These are phyloP conservation scores for Fusarium cyanostomum DNA, from an alignment of 2,329 filamentous ascomycete genomes.

Conservation along the genomic window DNA sequence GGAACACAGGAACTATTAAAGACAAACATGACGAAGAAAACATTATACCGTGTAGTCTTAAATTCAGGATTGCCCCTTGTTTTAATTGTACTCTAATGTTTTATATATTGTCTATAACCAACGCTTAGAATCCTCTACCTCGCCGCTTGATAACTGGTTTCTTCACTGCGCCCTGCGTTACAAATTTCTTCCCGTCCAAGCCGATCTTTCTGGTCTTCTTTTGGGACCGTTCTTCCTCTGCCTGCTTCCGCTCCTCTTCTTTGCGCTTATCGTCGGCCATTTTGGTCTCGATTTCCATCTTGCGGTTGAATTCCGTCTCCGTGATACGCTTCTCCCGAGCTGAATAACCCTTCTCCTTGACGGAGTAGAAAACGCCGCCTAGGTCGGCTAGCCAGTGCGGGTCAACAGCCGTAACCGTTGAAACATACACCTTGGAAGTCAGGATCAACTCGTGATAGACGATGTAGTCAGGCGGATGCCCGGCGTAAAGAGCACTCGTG, in stretches of 20 bases:
- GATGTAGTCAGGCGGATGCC: slow-evolving; percentile 95
- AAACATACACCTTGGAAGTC: slow-evolving; percentile 98
- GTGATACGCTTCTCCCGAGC: slow-evolving; percentile 85
- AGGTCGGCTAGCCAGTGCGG: slow-evolving; percentile 97
- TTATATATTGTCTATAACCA: not conserved
- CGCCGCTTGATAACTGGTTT: slow-evolving; percentile 67
- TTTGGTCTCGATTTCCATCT: slow-evolving; percentile 91
- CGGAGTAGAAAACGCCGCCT: slow-evolving; percentile 94
- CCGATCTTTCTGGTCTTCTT: slow-evolving; percentile 53
- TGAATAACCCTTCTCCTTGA: slow-evolving; percentile 98
- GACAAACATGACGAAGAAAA: too few relatives aligned
- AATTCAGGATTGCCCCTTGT: slow-evolving; percentile 5
- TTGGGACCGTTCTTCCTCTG: slow-evolving; percentile 57
- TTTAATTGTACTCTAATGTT: not conserved
- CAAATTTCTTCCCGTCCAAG: slow-evolving; percentile 62
- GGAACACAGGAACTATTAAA: too few relatives aligned
- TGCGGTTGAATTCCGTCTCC: slow-evolving; percentile 90
- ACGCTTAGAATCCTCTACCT: slow-evolving; percentile 60
- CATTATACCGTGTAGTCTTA: not conserved
- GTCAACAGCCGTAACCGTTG: slow-evolving; percentile 93
- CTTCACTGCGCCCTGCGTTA: slow-evolving; percentile 69
- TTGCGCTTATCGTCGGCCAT: slow-evolving; percentile 86
- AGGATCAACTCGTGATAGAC: slow-evolving; percentile 98
- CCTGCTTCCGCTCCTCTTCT: slow-evolving; percentile 66
- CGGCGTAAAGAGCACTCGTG: slow-evolving; percentile 92